Percentiles rank a stretch among this genome's conserved stretches.
phyloP scores from a whole-genome alignment of 1,284 basidiomycete species.

The Uromyces viciae-fabae region DNA sequence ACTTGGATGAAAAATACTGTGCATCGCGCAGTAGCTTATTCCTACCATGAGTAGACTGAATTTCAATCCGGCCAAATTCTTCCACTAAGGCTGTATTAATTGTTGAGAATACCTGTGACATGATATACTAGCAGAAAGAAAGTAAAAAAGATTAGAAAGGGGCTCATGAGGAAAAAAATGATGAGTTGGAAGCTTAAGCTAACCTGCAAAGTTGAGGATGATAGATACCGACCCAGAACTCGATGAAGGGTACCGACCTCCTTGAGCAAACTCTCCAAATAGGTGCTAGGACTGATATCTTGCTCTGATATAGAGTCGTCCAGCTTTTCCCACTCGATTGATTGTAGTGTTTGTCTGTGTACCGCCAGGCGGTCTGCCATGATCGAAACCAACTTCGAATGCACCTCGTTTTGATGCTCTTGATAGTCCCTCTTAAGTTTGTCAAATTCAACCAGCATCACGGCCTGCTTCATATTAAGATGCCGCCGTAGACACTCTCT shows the following conservation, averaged over 20 bases:
- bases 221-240: conserved; percentile 85
- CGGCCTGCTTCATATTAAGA: conserved; percentile 83
- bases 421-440: conserved; percentile 97
- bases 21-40: conserved; percentile 55
- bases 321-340: conserved; percentile 67
- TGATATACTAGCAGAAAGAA: conserved; percentile 65
- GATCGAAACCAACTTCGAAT: conserved; percentile 93
- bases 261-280: conserved; percentile 87
- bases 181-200: conserved; percentile 49
- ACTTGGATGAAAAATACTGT: conserved; percentile 46
- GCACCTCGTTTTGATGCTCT: conserved; percentile 98
- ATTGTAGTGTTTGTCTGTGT: conserved; percentile 62
- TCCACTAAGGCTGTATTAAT: conserved; percentile 82
- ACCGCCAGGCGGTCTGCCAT: conserved; percentile 91
- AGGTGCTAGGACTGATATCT: conserved; percentile 61
- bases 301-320: conserved; percentile 52
- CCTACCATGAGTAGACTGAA: conserved; percentile 76
- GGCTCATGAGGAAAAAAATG: conserved; percentile 4
- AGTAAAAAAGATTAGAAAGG: conserved; percentile 37
- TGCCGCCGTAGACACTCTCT: conserved; percentile 90
- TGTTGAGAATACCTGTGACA: conserved; percentile 85
- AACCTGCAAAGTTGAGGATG: conserved; percentile 72
- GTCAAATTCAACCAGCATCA: conserved; percentile 96
- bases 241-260: conserved; percentile 95
- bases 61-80: conserved; percentile 73